Evolutionary conservation across 2,329 filamentous ascomycete species (phyloP).

Genomic region (Pseudocercospora vitis): DNA sequence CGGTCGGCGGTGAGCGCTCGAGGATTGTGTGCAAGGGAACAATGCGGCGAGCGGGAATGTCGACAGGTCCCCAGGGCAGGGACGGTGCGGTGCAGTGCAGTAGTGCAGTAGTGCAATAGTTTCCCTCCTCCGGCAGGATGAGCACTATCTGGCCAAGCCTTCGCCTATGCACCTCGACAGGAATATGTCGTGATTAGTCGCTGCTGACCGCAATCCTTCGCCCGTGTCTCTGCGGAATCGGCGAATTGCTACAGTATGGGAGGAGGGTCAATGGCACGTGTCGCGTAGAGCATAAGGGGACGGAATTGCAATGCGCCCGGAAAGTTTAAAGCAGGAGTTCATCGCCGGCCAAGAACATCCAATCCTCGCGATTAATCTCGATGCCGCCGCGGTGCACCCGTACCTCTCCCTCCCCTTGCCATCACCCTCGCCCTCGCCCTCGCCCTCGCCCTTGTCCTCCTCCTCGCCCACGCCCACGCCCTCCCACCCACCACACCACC

Average conservation of each 20-base stretch:
- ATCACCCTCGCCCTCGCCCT: too few relatives aligned
- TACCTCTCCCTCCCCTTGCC: background rate
- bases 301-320: background rate
- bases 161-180: conserved; percentile 4
- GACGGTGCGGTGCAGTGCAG: too few relatives aligned
- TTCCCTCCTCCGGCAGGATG: background rate
- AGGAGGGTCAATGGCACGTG: conserved; percentile 2
- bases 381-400: background rate
- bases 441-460: too few relatives aligned
- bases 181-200: conserved; percentile 2
- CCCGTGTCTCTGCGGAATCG: too few relatives aligned
- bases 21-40: conserved; percentile 9
- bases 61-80: background rate
- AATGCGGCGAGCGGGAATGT: conserved; percentile 7
- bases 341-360: too few relatives aligned
- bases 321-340: too few relatives aligned
- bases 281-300: background rate
- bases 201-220: background rate
- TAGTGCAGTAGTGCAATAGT: too few relatives aligned
- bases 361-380: too few relatives aligned
- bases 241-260: too few relatives aligned
- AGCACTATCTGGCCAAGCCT: background rate
- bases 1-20: conserved; percentile 4
- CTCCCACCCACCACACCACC: background rate
- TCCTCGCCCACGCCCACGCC: too few relatives aligned